These are phyloP conservation scores for Actinomucor elegans DNA, from an alignment of 371 early-diverging fungal genomes.

Conservation along the genomic window DNA sequence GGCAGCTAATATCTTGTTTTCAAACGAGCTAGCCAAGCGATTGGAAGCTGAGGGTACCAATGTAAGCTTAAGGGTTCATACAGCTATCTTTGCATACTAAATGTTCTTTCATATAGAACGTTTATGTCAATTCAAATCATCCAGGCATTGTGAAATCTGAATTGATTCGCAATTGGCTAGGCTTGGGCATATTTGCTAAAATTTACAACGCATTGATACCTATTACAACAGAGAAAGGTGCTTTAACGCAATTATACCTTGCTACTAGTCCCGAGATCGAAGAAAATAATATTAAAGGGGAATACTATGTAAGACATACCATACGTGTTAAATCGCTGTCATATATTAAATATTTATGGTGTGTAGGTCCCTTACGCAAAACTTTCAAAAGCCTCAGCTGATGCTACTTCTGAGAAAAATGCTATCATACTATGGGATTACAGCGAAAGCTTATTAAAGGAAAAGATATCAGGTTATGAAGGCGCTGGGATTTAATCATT, in stretches of 20 bases:
- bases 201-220: slow-evolving; percentile 4
- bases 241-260: slow-evolving; percentile 60
- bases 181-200: not conserved
- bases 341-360: no score
- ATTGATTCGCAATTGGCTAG: slow-evolving; percentile 35
- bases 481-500: slow-evolving; percentile 27
- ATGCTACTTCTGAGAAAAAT: slow-evolving; percentile 19
- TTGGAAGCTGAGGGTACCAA: slow-evolving; percentile 36
- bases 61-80: no score
- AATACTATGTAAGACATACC: no score
- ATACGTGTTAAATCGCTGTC: no score
- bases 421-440: slow-evolving; percentile 37
- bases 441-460: slow-evolving; percentile 37
- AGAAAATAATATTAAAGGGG: slow-evolving; percentile 43
- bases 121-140: slow-evolving; percentile 66
- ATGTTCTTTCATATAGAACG: no score
- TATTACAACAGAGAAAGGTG: slow-evolving; percentile 47
- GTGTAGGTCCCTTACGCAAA: slow-evolving; percentile 22
- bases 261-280: slow-evolving; percentile 67
- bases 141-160: slow-evolving; percentile 68
- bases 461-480: slow-evolving; percentile 34
- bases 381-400: slow-evolving; percentile 6
- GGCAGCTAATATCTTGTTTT: slow-evolving; percentile 44
- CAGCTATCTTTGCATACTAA: no score
- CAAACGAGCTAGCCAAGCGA: slow-evolving; percentile 35